Evolutionary conservation across 371 early-diverging fungal genomes (phyloP), one percentile per base, ranked within the genome.

Genomic region (Homolaphlyctis polyrhiza): DNA sequence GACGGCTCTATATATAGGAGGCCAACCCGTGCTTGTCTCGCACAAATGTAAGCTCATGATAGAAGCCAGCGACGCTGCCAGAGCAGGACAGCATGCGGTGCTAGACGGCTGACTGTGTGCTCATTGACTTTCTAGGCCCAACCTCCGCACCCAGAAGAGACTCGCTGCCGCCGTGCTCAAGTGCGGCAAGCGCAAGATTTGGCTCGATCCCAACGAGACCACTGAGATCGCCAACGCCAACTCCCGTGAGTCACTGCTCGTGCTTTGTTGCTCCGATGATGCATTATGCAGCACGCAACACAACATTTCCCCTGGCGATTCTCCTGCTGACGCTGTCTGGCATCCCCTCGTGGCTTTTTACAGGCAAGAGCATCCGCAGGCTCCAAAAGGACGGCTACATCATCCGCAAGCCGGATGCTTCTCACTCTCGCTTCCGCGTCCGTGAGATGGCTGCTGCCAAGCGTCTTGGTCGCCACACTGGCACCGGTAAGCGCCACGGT

Each of bases 201-300:
- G 99, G 99, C 83, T 99, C 58, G 99, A 99, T 85, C 99, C 99
- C 69, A 93, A 92, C 77, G 99, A 99, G 85, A 86, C 86, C 75
- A 89, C 86, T 69, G 95, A 94, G 78, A 93, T 99, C 78, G 82
- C 92, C 74, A 94, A 90, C 73, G 99, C 98, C 85, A 95, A 95
- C 86, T 97, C 98, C 72, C 91, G 97, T 87, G 87, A 89, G 87
- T 84, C 34, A 57, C 29, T 28, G 18, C 45, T n/a, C n/a, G n/a
- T 32, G 18, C 39, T n/a, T 5, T 43, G 45, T n/a, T n/a, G n/a
- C n/a, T n/a, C n/a, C n/a, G n/a, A n/a, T 18, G 21, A 21, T 8
- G 13, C 5, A n/a, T 16, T 14, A 36, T 60, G 60, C 60, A 51
- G 13, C n/a, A n/a, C 8, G 52, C 13, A 8, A 51, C 13, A 21